Evolutionary conservation across 352 stramenopile species (phyloP), one percentile per base, ranked within the genome.

Genomic region (Thalassiosira hispida): DNA sequence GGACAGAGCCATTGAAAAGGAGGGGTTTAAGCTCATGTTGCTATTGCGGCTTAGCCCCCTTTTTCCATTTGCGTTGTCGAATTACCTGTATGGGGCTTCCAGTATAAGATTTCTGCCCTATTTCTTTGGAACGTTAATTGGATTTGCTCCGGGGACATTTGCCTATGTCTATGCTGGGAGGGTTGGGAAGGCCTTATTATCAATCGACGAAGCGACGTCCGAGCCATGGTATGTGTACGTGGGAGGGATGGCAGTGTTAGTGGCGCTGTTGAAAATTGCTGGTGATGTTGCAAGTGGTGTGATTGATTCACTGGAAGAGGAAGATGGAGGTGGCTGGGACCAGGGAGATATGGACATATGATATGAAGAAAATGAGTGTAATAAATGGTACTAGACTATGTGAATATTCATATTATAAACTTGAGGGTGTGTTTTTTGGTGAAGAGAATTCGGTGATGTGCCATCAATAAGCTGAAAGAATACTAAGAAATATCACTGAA

Each of bases 11-110:
- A 91, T 96, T 56, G 89, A 70, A 6, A 74, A 85, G 49, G 85
- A 94, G 49, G 91, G 91, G 2, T 95, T 96, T 81, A 95, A 94
- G 59, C 69, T 96, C n/a, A 94, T 95, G 79, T 62, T 96, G 2
- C 73, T 95, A 5, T 74, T 95, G 29, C 62, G 92, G 46, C 71
- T 96, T 1, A 91, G 81, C 51, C 92, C 92, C 9, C 80, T 96
- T n/a, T 94, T 96, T 68, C 92, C 92, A 38, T 96, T 96, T 79
- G 90, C 91, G 3, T 70, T 96, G 14, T 89, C 76, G 23, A 95
- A 95, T 74, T 96, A 96, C 72, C 69, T 95, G 47, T 96, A 95
- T 74, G 92, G 91, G 29, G 79, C 90, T 16, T 90, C 82, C 1
- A 90, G 82, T n/a, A 89, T 96, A 27, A 60, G 87, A n/a, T 96